These are phyloP conservation scores for Thoreauomyces humboldtii DNA, from an alignment of 192 early-diverging fungal genomes.

Conservation along the genomic window DNA sequence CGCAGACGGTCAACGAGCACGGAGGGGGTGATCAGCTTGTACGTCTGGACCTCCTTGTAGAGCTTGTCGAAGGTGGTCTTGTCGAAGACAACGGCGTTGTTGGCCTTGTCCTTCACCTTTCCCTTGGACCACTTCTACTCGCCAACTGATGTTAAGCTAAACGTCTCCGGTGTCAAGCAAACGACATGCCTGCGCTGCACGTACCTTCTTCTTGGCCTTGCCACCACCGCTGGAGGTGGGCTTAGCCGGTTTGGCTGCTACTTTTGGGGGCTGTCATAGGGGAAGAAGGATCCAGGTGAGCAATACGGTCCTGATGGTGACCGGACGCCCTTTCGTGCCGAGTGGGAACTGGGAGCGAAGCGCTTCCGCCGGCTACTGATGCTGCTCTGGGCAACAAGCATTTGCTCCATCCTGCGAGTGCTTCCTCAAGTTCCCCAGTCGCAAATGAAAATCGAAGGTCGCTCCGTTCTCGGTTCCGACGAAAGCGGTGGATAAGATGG, in stretches of 20 bases:
- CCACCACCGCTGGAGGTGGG: conserved; percentile 34
- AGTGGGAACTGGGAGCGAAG: no score
- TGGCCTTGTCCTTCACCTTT: conserved; percentile 99
- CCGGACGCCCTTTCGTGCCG: no score
- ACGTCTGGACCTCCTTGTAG: conserved; percentile 99
- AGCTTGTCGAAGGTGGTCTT: conserved; percentile 97
- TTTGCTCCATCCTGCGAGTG: no score
- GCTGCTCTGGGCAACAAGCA: no score
- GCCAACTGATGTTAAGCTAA: background rate
- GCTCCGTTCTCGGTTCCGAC: no score
- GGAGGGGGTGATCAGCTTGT: conserved; percentile 98
- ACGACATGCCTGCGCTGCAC: background rate
- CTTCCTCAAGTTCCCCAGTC: no score
- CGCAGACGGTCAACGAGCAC: conserved; percentile 97
- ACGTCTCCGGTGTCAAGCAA: background rate
- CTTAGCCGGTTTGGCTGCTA: conserved; percentile 15
- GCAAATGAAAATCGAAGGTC: no score
- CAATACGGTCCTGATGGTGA: no score
- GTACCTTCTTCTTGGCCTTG: conserved; percentile 42
- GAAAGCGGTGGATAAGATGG: no score
- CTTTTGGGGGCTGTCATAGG: conserved; percentile 17
- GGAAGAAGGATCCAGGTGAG: no score
- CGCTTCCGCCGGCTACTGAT: no score
- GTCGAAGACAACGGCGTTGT: conserved; percentile 98
- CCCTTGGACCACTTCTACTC: conserved; percentile 99